Evolutionary conservation across 2,329 filamentous ascomycete genomes (phyloP), one percentile per base, ranked within the genome.

Genomic region (Monascus ruber): DNA sequence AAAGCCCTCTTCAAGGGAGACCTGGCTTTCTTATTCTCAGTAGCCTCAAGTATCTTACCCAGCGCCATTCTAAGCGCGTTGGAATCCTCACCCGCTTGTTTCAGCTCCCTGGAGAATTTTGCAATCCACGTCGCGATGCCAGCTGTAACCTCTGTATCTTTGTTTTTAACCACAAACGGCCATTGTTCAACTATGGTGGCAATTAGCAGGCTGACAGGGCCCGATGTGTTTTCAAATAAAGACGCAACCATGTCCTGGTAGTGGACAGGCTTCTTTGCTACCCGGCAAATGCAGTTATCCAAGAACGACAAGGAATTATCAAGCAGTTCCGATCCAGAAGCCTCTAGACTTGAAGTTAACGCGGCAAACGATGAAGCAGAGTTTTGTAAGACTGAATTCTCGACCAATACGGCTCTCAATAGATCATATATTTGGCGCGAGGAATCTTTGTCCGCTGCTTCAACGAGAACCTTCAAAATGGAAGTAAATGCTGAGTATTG

Each of bases 231-330:
- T 26, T 55, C 49, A 11, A 58, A 47, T 2, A 65, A 49, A 33
- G 68, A 58, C 39, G 64, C 58, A 42, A 62, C 48, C 2, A 74
- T 47, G 32, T 76, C 71, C 44, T 91, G 83, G 26, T 91, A 77
- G 52, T 94, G 93, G 53, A 93, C 81, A 0, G 86, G 83, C 24
- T 81, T 81, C 41, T 74, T 79, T 10, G 80, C 79, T 48, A 85
- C 84, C 24, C 88, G 77, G 26, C 77, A 77, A 38, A 85, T 70
- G 58, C 85, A 93, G 45, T 93, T 87, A 53, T 95, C 88, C 25
- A 95, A 59, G 53, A 91, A 93, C 64, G 83, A 83, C 1, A 87
- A 42, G 40, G 63, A 60, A 3, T 48, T 45, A n/a, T 52, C 48
- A 7, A 64, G 47, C 28, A 42, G 39, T 28, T 54, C 55, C 4